Conservation (phyloP, 176 grass and related monocot genomes). For the Carex parvula region DNA sequence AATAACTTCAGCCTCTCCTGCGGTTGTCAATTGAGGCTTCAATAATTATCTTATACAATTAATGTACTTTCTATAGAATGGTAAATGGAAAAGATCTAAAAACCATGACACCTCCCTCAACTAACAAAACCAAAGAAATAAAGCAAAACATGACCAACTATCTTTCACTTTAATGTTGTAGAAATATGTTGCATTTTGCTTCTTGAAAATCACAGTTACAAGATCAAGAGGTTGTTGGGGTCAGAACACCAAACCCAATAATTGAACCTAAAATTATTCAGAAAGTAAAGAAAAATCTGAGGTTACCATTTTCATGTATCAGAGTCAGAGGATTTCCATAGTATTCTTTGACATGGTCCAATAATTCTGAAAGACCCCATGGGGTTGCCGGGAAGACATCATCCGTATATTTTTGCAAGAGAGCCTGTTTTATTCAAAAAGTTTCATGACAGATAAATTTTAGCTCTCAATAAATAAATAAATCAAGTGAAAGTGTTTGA, state of each 20-base stretch:
- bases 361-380: constrained; percentile 43
- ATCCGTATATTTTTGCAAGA: background rate
- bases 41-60: background rate
- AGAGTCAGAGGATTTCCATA: constrained; percentile 54
- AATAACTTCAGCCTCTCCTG: background rate
- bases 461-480: background rate
- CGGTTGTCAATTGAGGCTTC: background rate
- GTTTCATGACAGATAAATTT: constrained; percentile 4
- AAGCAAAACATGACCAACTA: background rate
- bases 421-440: constrained; percentile 13
- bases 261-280: background rate
- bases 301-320: constrained; percentile 80
- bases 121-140: background rate
- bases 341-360: constrained; percentile 51
- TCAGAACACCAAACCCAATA: background rate
- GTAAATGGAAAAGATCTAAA: background rate
- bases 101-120: background rate
- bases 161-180: background rate
- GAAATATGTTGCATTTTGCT: background rate
- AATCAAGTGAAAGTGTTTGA: background rate
- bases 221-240: background rate
- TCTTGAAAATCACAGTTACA: background rate
- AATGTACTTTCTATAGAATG: background rate
- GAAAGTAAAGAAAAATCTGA: background rate
- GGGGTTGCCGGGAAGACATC: constrained; percentile 29